Percentiles rank a stretch among this genome's conserved stretches.
phyloP scores from a whole-genome alignment of 1,139 yeast genomes.

The Hyphopichia pseudoburtonii region DNA sequence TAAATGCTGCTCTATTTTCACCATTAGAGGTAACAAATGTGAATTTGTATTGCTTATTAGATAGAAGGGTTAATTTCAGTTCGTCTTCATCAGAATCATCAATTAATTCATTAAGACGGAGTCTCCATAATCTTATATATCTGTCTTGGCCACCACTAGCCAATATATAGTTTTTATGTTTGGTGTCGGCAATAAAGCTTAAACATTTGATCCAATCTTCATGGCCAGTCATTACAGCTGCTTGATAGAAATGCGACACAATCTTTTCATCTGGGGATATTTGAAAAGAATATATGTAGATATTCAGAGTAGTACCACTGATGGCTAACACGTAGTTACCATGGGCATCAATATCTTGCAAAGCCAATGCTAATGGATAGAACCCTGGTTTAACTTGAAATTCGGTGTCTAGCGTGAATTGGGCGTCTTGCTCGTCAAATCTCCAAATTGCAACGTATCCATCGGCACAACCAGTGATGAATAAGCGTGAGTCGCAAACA shows the following conservation, averaged over 20 bases:
- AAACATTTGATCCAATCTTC: slow-evolving; percentile 91
- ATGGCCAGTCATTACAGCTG: slow-evolving; percentile 73
- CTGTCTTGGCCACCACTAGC: slow-evolving; percentile 92
- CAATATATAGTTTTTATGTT: slow-evolving; percentile 53
- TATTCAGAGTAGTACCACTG: slow-evolving; percentile 71
- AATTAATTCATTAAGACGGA: slow-evolving; percentile 56
- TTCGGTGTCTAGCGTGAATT: slow-evolving; percentile 27
- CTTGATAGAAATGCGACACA: slow-evolving; percentile 26
- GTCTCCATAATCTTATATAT: slow-evolving; percentile 83
- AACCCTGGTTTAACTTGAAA: slow-evolving; percentile 50
- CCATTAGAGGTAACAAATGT: slow-evolving; percentile 26
- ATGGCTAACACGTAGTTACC: slow-evolving; percentile 60
- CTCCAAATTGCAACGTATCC: slow-evolving; percentile 60
- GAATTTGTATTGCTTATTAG: slow-evolving; percentile 60
- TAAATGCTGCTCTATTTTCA: slow-evolving; percentile 49
- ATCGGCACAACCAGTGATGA: slow-evolving; percentile 67
- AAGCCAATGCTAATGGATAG: slow-evolving; percentile 64
- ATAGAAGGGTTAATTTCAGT: slow-evolving; percentile 51
- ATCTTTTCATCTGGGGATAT: slow-evolving; percentile 10
- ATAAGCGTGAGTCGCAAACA: slow-evolving; percentile 29
- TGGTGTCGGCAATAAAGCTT: slow-evolving; percentile 51
- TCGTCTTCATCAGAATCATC: slow-evolving; percentile 59
- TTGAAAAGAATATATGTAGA: slow-evolving; percentile 56
- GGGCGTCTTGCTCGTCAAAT: slow-evolving; percentile 10
- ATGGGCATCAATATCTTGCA: slow-evolving; percentile 39